These are phyloP conservation scores for Rickenella mellea DNA, from an alignment of 768 basidiomycete genomes.

Conservation along the genomic window DNA sequence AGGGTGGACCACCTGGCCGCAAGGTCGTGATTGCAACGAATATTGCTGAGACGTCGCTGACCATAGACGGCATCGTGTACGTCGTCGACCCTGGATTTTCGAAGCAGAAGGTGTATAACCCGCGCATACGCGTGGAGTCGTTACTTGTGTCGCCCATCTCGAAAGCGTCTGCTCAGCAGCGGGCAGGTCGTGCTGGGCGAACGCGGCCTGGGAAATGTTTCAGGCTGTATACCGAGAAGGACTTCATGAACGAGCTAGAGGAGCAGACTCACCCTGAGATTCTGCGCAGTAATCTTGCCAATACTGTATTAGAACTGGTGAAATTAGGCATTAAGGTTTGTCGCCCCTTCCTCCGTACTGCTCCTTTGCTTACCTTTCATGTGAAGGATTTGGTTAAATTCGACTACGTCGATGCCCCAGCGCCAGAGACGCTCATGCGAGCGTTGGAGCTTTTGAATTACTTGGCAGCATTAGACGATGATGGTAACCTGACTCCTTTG, in stretches of 20 bases:
- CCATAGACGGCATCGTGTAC: slow-evolving; percentile 99
- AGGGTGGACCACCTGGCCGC: slow-evolving; percentile 74
- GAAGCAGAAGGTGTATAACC: slow-evolving; percentile 98
- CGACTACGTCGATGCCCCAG: slow-evolving; percentile 88
- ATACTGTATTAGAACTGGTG: slow-evolving; percentile 85
- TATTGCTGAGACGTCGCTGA: slow-evolving; percentile 94
- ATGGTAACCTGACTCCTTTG: slow-evolving; percentile 80
- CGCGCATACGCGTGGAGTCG: slow-evolving; percentile 91
- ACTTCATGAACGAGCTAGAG: slow-evolving; percentile 92
- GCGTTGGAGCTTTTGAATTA: slow-evolving; percentile 91
- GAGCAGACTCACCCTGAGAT: slow-evolving; percentile 99
- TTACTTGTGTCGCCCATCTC: slow-evolving; percentile 91
- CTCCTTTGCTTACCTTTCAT: slow-evolving; percentile 1
- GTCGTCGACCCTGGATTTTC: slow-evolving; percentile 97
- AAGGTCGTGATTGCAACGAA: slow-evolving; percentile 96
- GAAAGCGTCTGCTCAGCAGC: slow-evolving; percentile 92
- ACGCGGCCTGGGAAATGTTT: slow-evolving; percentile 97
- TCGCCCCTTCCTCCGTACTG: not conserved
- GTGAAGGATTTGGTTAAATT: slow-evolving; percentile 72
- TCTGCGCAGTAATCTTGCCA: slow-evolving; percentile 84
- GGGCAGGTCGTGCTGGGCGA: slow-evolving; percentile 92
- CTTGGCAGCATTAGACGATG: slow-evolving; percentile 87
- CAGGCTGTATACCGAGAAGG: slow-evolving; percentile 91
- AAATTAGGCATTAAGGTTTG: slow-evolving; percentile 87
- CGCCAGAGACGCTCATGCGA: slow-evolving; percentile 94